Base-by-base conservation (phyloP, 495 filamentous ascomycete species). In the Podospora didyma region DNA sequence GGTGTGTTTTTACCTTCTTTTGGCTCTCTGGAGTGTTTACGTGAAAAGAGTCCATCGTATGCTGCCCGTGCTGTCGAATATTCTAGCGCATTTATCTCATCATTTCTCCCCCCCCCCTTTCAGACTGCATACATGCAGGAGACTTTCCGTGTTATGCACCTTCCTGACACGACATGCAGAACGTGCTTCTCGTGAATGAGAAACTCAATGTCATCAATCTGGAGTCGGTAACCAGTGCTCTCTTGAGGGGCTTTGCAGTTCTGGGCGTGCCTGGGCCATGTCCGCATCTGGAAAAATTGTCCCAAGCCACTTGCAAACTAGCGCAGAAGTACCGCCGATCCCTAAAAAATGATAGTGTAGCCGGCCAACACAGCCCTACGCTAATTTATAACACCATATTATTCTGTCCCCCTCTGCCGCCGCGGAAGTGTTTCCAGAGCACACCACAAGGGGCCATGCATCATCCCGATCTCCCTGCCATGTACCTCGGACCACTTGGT, bases 341-440 rank as follows among this genome's bases (percentile, higher is more conserved):
- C 16, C 37, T 7, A 42, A 16, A 17, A 17, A 14, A 42, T 16
- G 6, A 42, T 16, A 17, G n/a, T 42, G 39, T 14, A 7, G 14
- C n/a, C 12, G 14, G 34, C 34, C 12, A 14, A 17, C 51, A 46
- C 51, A 54, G 51, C 51, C 51, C 51, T 54, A 54, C 51, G 26
- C 51, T 54, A 54, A 45, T n/a, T 26, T 31, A 31, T 26, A n/a
- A n/a, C n/a, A n/a, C n/a, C n/a, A n/a, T n/a, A n/a, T 34, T n/a
- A 35, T 31, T 31, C 26, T 31, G 3, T 9, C 26, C 26, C 9
- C 9, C 26, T 31, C 26, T 31, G 26, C 26, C 26, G 26, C 26
- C 26, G 26, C 26, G 26, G 26, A 31, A 31, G 26, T 31, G 26
- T 31, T 31, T 31, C 26, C 26, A 31, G 4, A 31, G n/a, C 9